These are phyloP conservation scores for Verticillium nubilum DNA, from an alignment of 2,329 filamentous ascomycete genomes.

Conservation along the genomic window DNA sequence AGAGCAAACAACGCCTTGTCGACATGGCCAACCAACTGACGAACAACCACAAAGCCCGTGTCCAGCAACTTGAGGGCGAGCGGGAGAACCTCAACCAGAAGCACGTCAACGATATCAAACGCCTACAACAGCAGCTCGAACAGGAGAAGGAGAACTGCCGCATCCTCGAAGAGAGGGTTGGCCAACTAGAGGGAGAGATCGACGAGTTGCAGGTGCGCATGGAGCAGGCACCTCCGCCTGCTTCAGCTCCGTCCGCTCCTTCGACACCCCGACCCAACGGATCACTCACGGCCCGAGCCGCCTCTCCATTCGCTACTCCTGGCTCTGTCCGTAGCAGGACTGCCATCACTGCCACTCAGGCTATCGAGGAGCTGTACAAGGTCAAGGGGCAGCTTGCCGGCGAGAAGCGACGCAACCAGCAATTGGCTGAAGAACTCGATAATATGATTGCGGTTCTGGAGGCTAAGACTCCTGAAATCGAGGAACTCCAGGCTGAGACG, in stretches of 20 bases:
- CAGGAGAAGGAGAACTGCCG: constrained; percentile 41
- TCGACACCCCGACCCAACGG: constrained; percentile 59
- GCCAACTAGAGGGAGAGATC: constrained; percentile 47
- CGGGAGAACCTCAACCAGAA: constrained; percentile 57
- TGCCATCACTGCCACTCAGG: constrained; percentile 54
- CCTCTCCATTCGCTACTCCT: constrained; percentile 58
- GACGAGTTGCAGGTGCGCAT: constrained; percentile 46
- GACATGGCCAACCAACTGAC: constrained; percentile 76
- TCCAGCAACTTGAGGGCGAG: constrained; percentile 65
- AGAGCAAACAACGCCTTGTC: constrained; percentile 73
- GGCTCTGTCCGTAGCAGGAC: constrained; percentile 51
- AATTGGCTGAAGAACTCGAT: constrained; percentile 72
- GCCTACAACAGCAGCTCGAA: constrained; percentile 52
- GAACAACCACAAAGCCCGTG: constrained; percentile 63
- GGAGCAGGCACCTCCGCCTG: constrained; percentile 33
- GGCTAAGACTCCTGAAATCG: constrained; percentile 78
- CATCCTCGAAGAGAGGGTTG: constrained; percentile 41
- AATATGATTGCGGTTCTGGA: constrained; percentile 83
- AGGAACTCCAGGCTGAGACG: constrained; percentile 78
- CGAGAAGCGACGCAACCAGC: constrained; percentile 68
- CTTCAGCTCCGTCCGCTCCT: constrained; percentile 36
- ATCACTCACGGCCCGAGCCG: constrained; percentile 43
- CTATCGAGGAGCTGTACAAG: constrained; percentile 59
- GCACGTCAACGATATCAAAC: constrained; percentile 54
- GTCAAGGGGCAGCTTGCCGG: constrained; percentile 67